phyloP scores from a whole-genome alignment of 331 rosid species.

The Pyracantha coccinea region DNA sequence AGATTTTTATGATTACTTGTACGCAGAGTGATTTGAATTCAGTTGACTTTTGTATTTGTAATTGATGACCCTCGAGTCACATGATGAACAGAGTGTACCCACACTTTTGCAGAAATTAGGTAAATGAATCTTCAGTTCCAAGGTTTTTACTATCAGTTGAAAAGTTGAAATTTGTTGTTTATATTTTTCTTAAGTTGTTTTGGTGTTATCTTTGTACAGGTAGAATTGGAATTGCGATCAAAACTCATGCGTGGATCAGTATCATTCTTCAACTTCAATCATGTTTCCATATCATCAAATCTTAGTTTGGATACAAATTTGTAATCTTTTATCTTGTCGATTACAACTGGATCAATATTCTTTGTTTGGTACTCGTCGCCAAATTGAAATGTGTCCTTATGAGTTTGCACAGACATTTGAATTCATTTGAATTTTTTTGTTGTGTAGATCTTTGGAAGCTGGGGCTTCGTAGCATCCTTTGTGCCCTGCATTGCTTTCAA shows the following conservation, averaged over 20 bases:
- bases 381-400: not conserved
- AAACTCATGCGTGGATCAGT: not conserved
- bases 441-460: not conserved
- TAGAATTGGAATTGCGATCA: not conserved
- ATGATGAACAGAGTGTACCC: not conserved
- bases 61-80: not conserved
- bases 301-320: not conserved
- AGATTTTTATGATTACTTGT: not conserved
- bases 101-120: not conserved
- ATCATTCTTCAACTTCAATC: not conserved
- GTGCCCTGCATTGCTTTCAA: not conserved
- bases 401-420: not conserved
- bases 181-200: not conserved
- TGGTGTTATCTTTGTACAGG: not conserved
- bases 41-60: no score
- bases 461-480: not conserved
- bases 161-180: not conserved
- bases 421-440: not conserved
- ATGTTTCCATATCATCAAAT: not conserved
- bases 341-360: not conserved
- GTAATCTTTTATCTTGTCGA: not conserved
- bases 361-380: not conserved
- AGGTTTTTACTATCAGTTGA: not conserved
- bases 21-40: no score
- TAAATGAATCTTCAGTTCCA: not conserved